Conservation (phyloP, 805 yeast genomes). For the Pichia californica region DNA sequence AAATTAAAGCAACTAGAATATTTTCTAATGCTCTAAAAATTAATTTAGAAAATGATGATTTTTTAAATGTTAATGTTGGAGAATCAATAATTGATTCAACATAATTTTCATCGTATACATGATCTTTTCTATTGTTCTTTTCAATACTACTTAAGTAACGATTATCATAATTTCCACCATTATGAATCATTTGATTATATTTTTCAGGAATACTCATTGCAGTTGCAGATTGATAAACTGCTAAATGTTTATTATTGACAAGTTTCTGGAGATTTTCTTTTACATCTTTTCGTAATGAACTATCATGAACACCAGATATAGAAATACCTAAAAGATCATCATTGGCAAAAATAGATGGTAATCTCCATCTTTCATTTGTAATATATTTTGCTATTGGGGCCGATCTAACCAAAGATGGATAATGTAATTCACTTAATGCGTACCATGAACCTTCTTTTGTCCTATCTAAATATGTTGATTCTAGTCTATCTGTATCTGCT, state of each 20-base stretch:
- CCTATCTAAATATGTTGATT: slow-evolving; percentile 60
- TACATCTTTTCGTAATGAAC: slow-evolving; percentile 14
- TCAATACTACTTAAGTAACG: too few relatives aligned
- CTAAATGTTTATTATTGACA: slow-evolving; percentile 1
- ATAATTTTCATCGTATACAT: background rate
- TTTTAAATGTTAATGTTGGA: slow-evolving; percentile 16
- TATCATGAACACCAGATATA: slow-evolving; percentile 45
- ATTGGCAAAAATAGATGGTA: slow-evolving; percentile 30
- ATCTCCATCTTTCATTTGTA: slow-evolving; percentile 37
- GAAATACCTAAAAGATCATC: slow-evolving; percentile 36
- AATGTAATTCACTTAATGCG: slow-evolving; percentile 72
- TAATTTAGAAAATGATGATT: slow-evolving; percentile 19
- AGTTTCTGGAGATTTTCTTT: slow-evolving; percentile 7
- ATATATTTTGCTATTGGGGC: slow-evolving; percentile 72
- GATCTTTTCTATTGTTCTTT: background rate
- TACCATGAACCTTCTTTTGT: slow-evolving; percentile 69
- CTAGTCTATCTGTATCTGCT: background rate
- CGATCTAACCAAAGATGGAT: slow-evolving; percentile 74
- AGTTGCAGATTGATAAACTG: slow-evolving; percentile 9
- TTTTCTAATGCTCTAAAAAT: slow-evolving; percentile 38
- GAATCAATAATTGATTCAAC: background rate
- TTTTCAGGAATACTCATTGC: slow-evolving; percentile 6
- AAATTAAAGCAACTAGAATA: slow-evolving; percentile 37
- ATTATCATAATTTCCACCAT: background rate
- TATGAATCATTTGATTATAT: background rate